Base-by-base conservation (phyloP, 805 yeast species). In the Starmerella vaccinii region DNA sequence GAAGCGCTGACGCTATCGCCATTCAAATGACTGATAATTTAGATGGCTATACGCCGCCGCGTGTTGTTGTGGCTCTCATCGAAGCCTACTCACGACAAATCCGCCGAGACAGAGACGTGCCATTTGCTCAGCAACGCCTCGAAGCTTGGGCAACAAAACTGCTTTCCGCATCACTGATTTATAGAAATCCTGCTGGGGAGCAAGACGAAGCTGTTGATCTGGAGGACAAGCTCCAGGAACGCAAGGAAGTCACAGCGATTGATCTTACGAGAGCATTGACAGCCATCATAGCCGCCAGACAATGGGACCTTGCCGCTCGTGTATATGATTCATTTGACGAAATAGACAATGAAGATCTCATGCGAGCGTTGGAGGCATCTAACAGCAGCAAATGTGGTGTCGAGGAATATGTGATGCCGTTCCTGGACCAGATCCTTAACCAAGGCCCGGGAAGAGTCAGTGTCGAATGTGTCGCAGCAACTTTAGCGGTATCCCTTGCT, bases 1-100 rank as follows among this genome's bases (percentile, higher is more conserved):
- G 15, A 5, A 24, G 29, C 1, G 63, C 64, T 0, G 45, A 53
- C 6, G 15, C 9, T 0, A n/a, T 61, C 13, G 60, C 59, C 2
- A 16, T 29, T 12, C 30, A 24, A 10, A 46, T 43, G 42, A 16
- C 13, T 2, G 26, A 30, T 1, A 37, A 26, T 13, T 35, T 33
- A 18, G 19, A 29, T 2, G 48, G 41, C 10, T 37, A 38, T 19
- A 39, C 54, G 1, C 40, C 57, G 6, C 52, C 57, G 2, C 49
- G 57, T 2, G 38, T 54, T 1, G 46, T 49, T 5, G 40, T 46
- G 9, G 47, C 50, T 12, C 47, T 60, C 4, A 45, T 60, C 10
- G 49, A 34, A 6, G 51, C 47, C 2, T 51, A 49, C 41, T 5
- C 49, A 3, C 24, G 39, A 13, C 42, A 24, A n/a, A 18, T 44